Conservation (phyloP, 441 rosid genomes). For the Bruguiera hainesii region DNA sequence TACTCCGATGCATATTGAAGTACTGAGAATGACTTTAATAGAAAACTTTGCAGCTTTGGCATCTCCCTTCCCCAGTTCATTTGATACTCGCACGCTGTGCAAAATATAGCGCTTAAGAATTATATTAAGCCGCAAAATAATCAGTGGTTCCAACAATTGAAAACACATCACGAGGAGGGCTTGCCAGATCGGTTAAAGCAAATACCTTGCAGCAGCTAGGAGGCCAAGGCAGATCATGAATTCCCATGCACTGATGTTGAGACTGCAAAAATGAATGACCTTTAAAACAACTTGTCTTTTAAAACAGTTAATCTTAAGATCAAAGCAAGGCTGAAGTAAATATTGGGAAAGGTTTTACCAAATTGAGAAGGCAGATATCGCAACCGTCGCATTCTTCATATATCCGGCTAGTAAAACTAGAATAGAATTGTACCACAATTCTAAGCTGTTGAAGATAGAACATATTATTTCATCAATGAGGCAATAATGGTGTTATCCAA, state of each 20-base stretch:
- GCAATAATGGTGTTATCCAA: too few species aligned
- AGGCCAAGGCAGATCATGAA: slow-evolving; percentile 66
- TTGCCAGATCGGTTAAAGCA: background rate
- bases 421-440: slow-evolving; percentile 55
- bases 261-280: slow-evolving; percentile 31
- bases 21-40: slow-evolving; percentile 41
- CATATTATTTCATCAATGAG: background rate
- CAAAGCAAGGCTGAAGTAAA: background rate
- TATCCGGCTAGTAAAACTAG: slow-evolving; percentile 63
- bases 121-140: background rate
- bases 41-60: slow-evolving; percentile 49
- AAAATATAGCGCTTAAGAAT: background rate
- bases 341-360: slow-evolving; percentile 38
- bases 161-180: background rate
- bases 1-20: slow-evolving; percentile 38
- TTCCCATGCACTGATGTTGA: slow-evolving; percentile 42
- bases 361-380: slow-evolving; percentile 64
- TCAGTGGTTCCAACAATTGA: background rate
- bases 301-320: background rate
- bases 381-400: slow-evolving; percentile 42
- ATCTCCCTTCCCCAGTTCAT: slow-evolving; percentile 68
- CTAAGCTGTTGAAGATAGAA: slow-evolving; percentile 38
- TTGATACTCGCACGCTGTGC: slow-evolving; percentile 61
- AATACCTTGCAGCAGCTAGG: slow-evolving; percentile 49
- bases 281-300: background rate